These are phyloP conservation scores for Cryptosporidium parvum DNA, from an alignment of 169 alveolate genomes.

Conservation along the genomic window DNA sequence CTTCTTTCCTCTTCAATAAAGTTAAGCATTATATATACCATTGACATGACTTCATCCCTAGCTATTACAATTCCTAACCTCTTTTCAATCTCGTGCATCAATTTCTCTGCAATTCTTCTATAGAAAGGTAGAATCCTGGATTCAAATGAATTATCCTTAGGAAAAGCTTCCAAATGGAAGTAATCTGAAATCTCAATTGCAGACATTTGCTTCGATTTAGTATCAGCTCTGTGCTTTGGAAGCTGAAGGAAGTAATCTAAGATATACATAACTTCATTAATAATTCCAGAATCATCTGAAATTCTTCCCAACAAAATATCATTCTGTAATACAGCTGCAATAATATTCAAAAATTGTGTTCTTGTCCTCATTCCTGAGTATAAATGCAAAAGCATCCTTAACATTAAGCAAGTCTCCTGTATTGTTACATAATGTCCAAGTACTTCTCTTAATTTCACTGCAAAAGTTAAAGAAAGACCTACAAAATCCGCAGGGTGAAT, in stretches of 20 bases:
- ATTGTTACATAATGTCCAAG: constrained; percentile 38
- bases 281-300: background rate
- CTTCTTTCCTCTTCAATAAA: constrained; percentile 66
- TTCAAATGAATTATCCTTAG: constrained; percentile 65
- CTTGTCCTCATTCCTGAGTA: constrained; percentile 73
- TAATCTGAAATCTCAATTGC: constrained; percentile 24
- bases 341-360: constrained; percentile 39
- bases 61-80: constrained; percentile 24
- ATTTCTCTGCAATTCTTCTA: constrained; percentile 10
- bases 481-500: constrained; percentile 37
- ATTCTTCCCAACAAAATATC: constrained; percentile 49
- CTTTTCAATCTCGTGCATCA: constrained; percentile 3
- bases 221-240: constrained; percentile 62
- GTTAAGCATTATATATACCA: constrained; percentile 41
- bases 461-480: constrained; percentile 44
- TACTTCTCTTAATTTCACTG: constrained; percentile 32
- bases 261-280: background rate
- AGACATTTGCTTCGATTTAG: constrained; percentile 44
- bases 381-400: constrained; percentile 44
- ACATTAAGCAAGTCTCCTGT: constrained; percentile 56
- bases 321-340: constrained; percentile 65
- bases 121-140: constrained; percentile 50
- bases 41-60: constrained; percentile 62
- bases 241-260: constrained; percentile 29
- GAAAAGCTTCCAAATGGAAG: constrained; percentile 41